Conservation (phyloP, 176 grass and related monocot species). For the Thalia dealbata region DNA sequence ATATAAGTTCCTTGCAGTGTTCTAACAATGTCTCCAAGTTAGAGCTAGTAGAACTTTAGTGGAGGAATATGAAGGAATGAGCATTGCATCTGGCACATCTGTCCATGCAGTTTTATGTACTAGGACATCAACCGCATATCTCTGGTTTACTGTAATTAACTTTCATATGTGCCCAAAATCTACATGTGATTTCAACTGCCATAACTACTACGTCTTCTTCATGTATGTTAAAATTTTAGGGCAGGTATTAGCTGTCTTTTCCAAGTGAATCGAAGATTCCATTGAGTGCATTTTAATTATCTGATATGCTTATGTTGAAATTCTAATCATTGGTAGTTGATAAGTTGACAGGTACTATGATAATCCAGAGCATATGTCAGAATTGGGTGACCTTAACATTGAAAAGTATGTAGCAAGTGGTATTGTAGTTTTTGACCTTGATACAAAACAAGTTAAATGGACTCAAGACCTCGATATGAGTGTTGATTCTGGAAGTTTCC, state of each 20-base stretch:
- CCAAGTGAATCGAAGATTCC: not conserved
- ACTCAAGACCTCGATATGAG: constrained; percentile 67
- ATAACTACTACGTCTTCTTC: not conserved
- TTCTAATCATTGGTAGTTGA: constrained; percentile 21
- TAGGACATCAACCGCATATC: not conserved
- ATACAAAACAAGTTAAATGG: constrained; percentile 90
- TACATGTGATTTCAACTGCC: not conserved
- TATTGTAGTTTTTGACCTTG: constrained; percentile 93
- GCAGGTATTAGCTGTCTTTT: not conserved
- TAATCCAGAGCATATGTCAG: constrained; percentile 46
- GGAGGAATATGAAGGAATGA: not conserved
- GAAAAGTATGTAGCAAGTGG: constrained; percentile 82
- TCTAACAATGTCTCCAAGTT: not conserved
- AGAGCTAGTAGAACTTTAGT: not conserved
- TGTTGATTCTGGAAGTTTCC: constrained; percentile 53
- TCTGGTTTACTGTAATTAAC: not conserved
- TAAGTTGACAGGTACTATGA: constrained; percentile 64
- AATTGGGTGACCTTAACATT: constrained; percentile 67
- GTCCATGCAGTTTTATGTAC: not conserved
- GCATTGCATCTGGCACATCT: not conserved
- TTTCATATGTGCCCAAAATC: not conserved
- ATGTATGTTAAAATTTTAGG: not conserved
- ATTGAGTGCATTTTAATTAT: not conserved
- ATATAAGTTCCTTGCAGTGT: not conserved
- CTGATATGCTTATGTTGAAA: constrained; percentile 4